Conservation (phyloP, 2,329 filamentous ascomycete genomes). For the Cladophialophora psammophila region DNA sequence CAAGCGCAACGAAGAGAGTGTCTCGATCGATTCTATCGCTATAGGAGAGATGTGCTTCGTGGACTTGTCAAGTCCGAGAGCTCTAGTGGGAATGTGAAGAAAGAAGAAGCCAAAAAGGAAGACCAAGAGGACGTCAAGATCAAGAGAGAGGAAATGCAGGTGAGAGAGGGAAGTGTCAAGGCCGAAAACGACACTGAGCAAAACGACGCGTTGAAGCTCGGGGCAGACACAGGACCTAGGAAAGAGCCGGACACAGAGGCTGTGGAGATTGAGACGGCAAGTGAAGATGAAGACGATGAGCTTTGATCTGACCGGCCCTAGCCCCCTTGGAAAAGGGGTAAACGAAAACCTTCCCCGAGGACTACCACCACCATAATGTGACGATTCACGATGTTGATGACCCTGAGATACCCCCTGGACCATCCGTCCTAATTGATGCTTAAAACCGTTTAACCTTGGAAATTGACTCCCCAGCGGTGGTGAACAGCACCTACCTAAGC, state of each 20-base stretch:
- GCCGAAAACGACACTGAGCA: background rate
- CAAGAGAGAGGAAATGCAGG: constrained; percentile 11
- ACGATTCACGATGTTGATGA: constrained; percentile 7
- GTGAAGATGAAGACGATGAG: constrained; percentile 34
- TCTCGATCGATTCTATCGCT: constrained; percentile 80
- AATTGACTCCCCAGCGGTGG: background rate
- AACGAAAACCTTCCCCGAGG: background rate
- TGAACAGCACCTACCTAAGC: too few species aligned
- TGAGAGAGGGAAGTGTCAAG: background rate
- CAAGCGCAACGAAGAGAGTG: constrained; percentile 80
- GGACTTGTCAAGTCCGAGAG: constrained; percentile 20
- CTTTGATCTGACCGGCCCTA: constrained; percentile 13
- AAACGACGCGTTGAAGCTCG: background rate
- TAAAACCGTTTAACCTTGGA: background rate
- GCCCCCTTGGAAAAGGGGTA: background rate
- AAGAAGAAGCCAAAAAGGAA: constrained; percentile 16
- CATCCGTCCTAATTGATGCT: background rate
- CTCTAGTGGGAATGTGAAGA: constrained; percentile 2
- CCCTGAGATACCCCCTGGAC: background rate
- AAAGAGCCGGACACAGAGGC: background rate
- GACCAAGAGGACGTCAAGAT: constrained; percentile 14
- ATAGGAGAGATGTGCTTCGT: constrained; percentile 63
- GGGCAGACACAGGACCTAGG: background rate
- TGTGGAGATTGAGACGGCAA: constrained; percentile 19
- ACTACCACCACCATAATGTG: background rate